Base-by-base conservation (phyloP, 257 asterid genomes). In the Pogostemon cablin region DNA sequence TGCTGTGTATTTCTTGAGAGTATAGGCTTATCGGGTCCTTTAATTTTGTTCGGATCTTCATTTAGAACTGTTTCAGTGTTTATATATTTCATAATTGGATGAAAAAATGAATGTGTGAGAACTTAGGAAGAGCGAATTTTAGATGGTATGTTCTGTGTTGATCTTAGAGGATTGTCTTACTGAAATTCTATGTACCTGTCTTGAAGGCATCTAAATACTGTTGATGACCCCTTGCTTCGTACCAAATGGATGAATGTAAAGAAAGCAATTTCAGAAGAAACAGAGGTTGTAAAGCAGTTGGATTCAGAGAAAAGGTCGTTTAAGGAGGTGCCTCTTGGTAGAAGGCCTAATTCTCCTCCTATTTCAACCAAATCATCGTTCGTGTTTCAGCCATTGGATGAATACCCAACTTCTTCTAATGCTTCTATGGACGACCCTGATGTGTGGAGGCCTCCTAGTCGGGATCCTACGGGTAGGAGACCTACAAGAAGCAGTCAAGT, bases 401-500 rank as follows among this genome's bases (percentile, higher is more conserved):
- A 93, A 62, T 93, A 91, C 66, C 97, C 99, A 6, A 78, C 98
- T 41, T 87, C 98, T 6, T 86, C 98, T 5, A 87, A 90, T 75
- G 89, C 80, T 53, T 64, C 95, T n/a, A 80, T 93, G 96, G 99
- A 95, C 44, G 99, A 95, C 78, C 98, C 98, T 54, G 99, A 95
- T 82, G 97, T 95, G 76, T 95, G 99, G 99, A 84, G 97, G 79
- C 99, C 99, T 3, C 99, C 98, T 56, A 87, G 81, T 79, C 92
- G 98, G 62, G 99, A 95, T 65, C 43, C 86, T 32, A 53, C 92
- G 3, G 81, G 84, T 62, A 81, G 99, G 81, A 86, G 95, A 58
- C 81, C 98, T 39, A 52, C 85, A 47, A 88, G 97, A 82, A 34
- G 85, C 3, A 90, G 93, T 65, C 95, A 85, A 75, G 82, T 81